Base-by-base conservation (phyloP, 2,329 filamentous ascomycete species). In the Chaetothyriales sp. region DNA sequence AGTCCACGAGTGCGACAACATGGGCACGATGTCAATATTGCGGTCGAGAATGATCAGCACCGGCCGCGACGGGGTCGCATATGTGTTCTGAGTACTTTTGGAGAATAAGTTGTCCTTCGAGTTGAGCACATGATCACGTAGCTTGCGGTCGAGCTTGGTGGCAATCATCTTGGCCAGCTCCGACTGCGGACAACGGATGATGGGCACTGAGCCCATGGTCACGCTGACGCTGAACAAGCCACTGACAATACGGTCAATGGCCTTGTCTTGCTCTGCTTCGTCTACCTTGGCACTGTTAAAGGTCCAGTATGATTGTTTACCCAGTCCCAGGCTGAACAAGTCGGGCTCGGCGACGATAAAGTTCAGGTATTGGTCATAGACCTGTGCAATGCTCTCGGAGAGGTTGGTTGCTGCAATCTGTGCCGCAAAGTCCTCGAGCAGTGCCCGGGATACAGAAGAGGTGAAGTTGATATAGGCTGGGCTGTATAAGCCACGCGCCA, bases 51-150 rank as follows among this genome's bases (percentile, higher is more conserved):
- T 84, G 58, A 98, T 80, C 45, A 98, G 78, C 0, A 96, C 87
- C 0, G 93, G 92, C 47, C 93, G 75, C 20, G 86, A 85, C 7
- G 81, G 78, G 1, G 83, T 77, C 0, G 84, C 82, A 46, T 61
- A 61, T n/a, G 59, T 44, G 39, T 55, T 59, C 1, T 75, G 66
- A 5, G 74, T 69, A n/a, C 80, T 74, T 54, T 84, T 76, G 0
- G 88, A 93, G 66, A 98, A 98, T 3, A 98, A 77, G 63, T 95
- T 96, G 64, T 95, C 90, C 71, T 95, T 96, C 10, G 90, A 95
- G 68, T 96, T 96, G 56, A 98, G 76, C 49, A 96, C 86, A 65
- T 98, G 92, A 63, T 98, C 92, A 62, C 92, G 82, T 19, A 98
- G 78, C 66, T 96, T 98, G 53, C 92, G 82, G 65, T 98, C 92